Evolutionary conservation across 2,329 filamentous ascomycete genomes (phyloP), one percentile per base, ranked within the genome.

Genomic region (Rachicladosporium sp.): DNA sequence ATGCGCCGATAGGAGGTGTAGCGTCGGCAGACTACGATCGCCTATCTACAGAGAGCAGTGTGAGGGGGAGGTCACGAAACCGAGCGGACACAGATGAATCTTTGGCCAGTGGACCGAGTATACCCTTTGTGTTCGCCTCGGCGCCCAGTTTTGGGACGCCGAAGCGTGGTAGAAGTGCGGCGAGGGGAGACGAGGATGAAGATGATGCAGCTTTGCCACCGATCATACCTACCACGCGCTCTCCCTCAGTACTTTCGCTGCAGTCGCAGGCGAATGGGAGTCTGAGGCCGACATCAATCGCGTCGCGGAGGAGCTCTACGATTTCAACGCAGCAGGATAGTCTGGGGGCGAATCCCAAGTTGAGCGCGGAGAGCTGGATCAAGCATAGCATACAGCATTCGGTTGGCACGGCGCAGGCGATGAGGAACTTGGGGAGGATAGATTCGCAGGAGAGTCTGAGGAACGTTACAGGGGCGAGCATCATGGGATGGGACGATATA

Each of bases 151-250:
- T 19, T 3, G 15, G 15, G 15, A 19, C 15, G 15, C 15, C 15
- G 15, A 19, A 19, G 15, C 15, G 15, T 19, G 15, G 15, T 5
- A 19, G 15, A 19, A 19, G 15, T 19, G 15, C 15, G 15, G 15
- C 15, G 15, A 19, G 15, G 15, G 15, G 15, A 19, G 15, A 19
- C 15, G 66, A 69, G 46, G 63, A 68, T 29, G 70, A 76, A 56
- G 70, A 76, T 61, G 71, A 71, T 32, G 73, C 73, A 27, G 65
- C 69, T 44, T 64, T 85, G 9, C 86, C 87, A 11, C 40, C 40
- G 10, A 36, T 42, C 12, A 12, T 42, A 8, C 30, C 30, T 12
- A 32, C 12, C 30, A 32, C 30, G 12, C 30, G 30, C 30, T n/a
- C 12, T n/a, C 30, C 30, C 30, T 32, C 30, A 19, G 15, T 32